Evolutionary conservation across 1,284 basidiomycete species (phyloP).

Genomic region (Neolentinus lepideus): DNA sequence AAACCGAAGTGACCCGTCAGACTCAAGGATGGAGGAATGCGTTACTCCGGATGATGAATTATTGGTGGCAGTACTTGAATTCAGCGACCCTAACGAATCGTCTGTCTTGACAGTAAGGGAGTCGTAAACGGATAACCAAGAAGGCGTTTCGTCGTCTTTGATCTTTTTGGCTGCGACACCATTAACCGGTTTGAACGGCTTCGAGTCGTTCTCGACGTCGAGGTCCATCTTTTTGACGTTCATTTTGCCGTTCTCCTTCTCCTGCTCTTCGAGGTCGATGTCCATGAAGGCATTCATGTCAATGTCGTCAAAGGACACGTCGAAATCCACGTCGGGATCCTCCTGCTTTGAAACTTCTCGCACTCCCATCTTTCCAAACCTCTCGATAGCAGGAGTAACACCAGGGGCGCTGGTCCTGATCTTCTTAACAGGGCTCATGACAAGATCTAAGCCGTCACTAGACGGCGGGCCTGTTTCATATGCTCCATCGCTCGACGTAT

Average conservation of each 20-base stretch:
- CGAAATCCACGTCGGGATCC: conserved; percentile 36
- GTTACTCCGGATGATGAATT: conserved; percentile 23
- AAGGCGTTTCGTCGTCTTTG: conserved; percentile 44
- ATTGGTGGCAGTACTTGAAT: conserved; percentile 28
- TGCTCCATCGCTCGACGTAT: conserved; percentile 45
- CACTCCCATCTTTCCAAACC: conserved; percentile 52
- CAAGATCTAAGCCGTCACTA: conserved; percentile 46
- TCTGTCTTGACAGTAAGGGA: conserved; percentile 51
- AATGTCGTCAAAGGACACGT: conserved; percentile 45
- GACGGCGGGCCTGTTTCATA: conserved; percentile 24
- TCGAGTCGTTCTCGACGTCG: conserved; percentile 18
- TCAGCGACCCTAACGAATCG: conserved; percentile 35
- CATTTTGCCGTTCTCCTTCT: conserved; percentile 18
- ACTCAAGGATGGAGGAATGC: conserved; percentile 56
- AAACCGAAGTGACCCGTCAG: conserved; percentile 81
- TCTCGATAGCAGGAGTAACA: conserved; percentile 46
- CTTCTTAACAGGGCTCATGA: conserved; percentile 67
- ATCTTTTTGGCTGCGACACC: conserved; percentile 30
- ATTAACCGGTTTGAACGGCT: conserved; percentile 17
- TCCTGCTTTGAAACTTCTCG: conserved; percentile 14
- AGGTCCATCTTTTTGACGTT: conserved; percentile 14
- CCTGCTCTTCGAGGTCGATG: conserved; percentile 22
- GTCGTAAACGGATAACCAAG: conserved; percentile 77
- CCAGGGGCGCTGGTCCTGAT: conserved; percentile 35
- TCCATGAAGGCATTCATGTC: conserved; percentile 53